Percentiles rank a stretch among this genome's conserved stretches.
These are phyloP conservation scores for Carex cristatella DNA, from an alignment of 176 grass and related monocot genomes.

Conservation along the genomic window DNA sequence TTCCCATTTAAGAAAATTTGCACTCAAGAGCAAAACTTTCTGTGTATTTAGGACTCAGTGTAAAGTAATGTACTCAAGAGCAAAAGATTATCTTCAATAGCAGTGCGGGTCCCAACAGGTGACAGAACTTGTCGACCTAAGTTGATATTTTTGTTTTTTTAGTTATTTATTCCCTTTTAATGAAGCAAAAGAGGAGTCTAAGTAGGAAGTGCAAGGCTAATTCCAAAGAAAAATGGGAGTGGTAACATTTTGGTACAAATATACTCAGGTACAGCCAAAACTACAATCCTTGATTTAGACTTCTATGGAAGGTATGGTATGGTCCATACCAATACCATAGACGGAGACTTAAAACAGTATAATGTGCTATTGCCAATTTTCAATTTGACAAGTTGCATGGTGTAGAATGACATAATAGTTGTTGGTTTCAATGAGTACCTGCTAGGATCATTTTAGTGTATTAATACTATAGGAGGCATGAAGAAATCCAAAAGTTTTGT, in stretches of 20 bases:
- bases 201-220: neutral
- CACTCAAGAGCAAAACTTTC: neutral
- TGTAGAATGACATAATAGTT: neutral
- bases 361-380: neutral
- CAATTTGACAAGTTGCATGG: neutral
- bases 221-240: neutral
- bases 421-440: neutral
- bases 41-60: neutral
- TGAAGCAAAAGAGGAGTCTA: neutral
- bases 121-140: neutral
- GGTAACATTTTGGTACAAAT: neutral
- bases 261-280: neutral
- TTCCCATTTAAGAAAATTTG: neutral
- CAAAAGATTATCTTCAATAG: neutral
- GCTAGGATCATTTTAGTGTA: neutral
- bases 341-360: neutral
- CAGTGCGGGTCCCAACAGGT: neutral
- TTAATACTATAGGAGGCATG: neutral
- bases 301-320: neutral
- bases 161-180: neutral
- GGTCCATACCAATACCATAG: neutral
- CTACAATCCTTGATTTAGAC: neutral
- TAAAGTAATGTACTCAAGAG: neutral
- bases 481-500: neutral
- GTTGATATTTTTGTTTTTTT: neutral